phyloP scores from a whole-genome alignment of 768 basidiomycete genomes.

The Clathrus columnatus region DNA sequence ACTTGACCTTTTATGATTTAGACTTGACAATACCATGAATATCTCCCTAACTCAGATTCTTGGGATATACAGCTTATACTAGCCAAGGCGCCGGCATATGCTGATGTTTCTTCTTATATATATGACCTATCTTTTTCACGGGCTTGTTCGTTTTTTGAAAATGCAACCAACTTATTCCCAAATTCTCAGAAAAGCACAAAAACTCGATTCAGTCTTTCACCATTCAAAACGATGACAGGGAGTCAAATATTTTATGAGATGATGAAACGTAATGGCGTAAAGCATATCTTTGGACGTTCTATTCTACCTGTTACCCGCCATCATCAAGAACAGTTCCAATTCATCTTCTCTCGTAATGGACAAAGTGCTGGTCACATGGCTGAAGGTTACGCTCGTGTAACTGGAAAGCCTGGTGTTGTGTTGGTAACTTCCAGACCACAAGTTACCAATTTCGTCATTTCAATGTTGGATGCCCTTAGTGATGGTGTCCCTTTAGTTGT shows the following conservation, averaged over 20 bases:
- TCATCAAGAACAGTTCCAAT: conserved; percentile 90
- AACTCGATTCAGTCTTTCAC: no score
- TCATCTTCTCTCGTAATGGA: conserved; percentile 92
- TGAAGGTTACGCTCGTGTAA: conserved; percentile 95
- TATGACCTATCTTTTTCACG: no score
- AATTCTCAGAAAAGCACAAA: no score
- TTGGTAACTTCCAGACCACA: conserved; percentile 98
- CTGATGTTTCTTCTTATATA: no score
- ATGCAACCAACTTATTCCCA: no score
- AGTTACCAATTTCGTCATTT: conserved; percentile 95
- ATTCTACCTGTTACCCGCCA: conserved; percentile 99
- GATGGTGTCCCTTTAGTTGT: conserved; percentile 94
- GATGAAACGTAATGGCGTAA: conserved; percentile 95
- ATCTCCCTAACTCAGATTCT: no score
- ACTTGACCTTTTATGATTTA: no score
- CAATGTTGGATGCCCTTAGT: conserved; percentile 94
- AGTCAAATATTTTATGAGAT: conserved; percentile 99
- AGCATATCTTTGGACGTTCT: conserved; percentile 95
- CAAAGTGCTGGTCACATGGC: conserved; percentile 99
- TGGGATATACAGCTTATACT: no score
- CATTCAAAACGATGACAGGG: no score
- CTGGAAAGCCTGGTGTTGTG: conserved; percentile 94
- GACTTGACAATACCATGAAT: no score
- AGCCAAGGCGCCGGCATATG: no score
- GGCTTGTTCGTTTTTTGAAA: no score